A percentile compares a stretch with the other conserved stretches of the same genome.
Evolutionary conservation across 2,329 filamentous ascomycete genomes (phyloP).

Genomic region (Aspergillus fructus): DNA sequence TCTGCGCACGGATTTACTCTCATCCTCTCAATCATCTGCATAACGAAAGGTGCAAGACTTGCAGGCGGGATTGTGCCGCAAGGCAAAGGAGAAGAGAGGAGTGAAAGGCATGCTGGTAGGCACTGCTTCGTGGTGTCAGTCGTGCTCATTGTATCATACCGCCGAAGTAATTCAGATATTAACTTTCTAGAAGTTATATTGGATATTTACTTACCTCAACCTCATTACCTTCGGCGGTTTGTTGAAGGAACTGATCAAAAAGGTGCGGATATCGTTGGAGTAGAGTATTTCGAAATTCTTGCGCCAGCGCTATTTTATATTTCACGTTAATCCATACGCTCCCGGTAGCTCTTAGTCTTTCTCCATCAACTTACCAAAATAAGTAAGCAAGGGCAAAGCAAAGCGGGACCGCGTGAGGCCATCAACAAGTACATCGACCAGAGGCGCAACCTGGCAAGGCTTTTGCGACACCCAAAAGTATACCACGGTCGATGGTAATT

Average conservation of each 20-base stretch:
- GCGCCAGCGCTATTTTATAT: constrained; percentile 24
- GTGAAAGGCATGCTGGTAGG: constrained; percentile 28
- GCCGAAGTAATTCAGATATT: neutral
- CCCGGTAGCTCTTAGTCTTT: neutral
- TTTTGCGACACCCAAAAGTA: constrained; percentile 49
- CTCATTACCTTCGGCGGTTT: constrained; percentile 26
- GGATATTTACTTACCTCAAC: constrained; percentile 27
- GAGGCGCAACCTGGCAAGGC: constrained; percentile 48
- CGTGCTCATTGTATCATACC: neutral
- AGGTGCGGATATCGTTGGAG: constrained; percentile 33
- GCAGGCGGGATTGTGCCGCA: constrained; percentile 30
- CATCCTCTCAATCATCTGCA: constrained; percentile 29
- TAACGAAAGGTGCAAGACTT: constrained; percentile 33
- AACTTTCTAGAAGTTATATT: neutral
- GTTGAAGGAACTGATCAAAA: constrained; percentile 37
- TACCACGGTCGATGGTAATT: constrained; percentile 37
- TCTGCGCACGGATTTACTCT: constrained; percentile 31
- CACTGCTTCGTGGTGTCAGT: constrained; percentile 23
- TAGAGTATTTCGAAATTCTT: constrained; percentile 32
- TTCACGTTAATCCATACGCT: constrained; percentile 12
- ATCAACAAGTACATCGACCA: constrained; percentile 49
- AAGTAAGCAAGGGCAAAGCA: constrained; percentile 50
- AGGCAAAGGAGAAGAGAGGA: constrained; percentile 38
- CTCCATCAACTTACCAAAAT: constrained; percentile 43
- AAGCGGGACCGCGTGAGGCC: constrained; percentile 53